Evolutionary conservation across 306 rosid genomes (phyloP), one percentile per base, ranked within the genome.

Genomic region (Adenanthera pavonina): DNA sequence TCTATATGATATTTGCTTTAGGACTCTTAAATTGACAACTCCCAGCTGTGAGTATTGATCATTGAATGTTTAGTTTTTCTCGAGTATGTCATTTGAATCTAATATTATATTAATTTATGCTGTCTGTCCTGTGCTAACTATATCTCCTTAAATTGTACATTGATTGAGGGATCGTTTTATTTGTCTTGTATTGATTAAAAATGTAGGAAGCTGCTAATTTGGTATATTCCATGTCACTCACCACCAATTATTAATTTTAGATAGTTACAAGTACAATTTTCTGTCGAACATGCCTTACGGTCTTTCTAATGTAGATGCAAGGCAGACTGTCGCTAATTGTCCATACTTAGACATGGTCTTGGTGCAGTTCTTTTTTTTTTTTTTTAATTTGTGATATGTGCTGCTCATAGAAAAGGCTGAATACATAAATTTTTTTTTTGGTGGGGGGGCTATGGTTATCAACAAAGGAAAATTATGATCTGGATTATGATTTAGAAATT

Each of bases 11-110:
- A 89, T 89, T 43, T 89, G 89, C 79, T 89, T 89, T 82, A 80
- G 92, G 84, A 89, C 92, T 36, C 92, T 89, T 25, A 89, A 89
- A 8, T 74, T 89, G 82, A 86, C 88, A 35, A 89, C 90, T 62
- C 92, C 92, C 35, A 89, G 92, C 82, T 89, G 92, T 89, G 81
- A 84, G 90, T 25, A 25, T 25, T 25, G 30, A 25, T 25, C 84
- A 76, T 47, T 59, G 34, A 2, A 15, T 9, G 69, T 72, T 70
- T 68, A 36, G 14, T 49, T 35, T n/a, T 48, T 53, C 75, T 4
- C 56, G 16, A 49, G 61, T 51, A 38, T 35, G 25, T 11, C 25
- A 13, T 41, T 12, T 43, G 33, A 19, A 40, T 75, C 14, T 61
- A 10, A 30, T 41, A 57, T 56, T 25, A 19, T n/a, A 19, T 38